These are phyloP conservation scores for Debaryomyces sp. DNA, from an alignment of 1,139 yeast species.

Conservation along the genomic window DNA sequence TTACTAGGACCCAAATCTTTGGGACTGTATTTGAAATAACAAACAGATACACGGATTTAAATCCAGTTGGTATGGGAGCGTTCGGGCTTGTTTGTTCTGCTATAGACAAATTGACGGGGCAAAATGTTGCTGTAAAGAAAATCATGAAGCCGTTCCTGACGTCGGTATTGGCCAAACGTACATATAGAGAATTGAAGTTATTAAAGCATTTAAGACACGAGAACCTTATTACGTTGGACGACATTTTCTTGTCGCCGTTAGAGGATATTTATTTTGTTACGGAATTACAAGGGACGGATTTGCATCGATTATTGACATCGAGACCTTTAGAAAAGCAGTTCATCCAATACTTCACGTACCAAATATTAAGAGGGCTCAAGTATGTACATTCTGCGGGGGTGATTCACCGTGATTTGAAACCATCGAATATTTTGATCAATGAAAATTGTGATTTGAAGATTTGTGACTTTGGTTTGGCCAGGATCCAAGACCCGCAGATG, in stretches of 20 bases:
- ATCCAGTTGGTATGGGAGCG: conserved; percentile 99
- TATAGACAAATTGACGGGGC: conserved; percentile 84
- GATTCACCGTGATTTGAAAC: conserved; percentile 90
- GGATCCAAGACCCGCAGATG: conserved; percentile 84
- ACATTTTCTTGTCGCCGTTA: conserved; percentile 89
- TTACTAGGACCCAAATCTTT: conserved; percentile 60
- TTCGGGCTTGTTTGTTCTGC: conserved; percentile 98
- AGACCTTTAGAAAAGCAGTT: conserved; percentile 95
- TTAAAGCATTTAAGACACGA: conserved; percentile 94
- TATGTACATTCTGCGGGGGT: conserved; percentile 93
- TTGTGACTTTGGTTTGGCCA: conserved; percentile 94
- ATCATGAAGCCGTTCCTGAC: conserved; percentile 98
- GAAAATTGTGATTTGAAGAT: conserved; percentile 96
- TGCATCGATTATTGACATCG: conserved; percentile 86
- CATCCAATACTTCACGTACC: conserved; percentile 94
- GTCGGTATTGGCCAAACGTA: conserved; percentile 91
- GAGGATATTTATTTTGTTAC: conserved; percentile 98
- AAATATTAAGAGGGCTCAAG: conserved; percentile 88
- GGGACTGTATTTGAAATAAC: conserved; percentile 96
- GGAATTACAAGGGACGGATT: conserved; percentile 94
- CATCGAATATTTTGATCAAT: conserved; percentile 88
- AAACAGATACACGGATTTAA: conserved; percentile 83
- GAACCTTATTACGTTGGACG: conserved; percentile 89
- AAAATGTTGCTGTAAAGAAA: conserved; percentile 95
- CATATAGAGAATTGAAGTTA: conserved; percentile 91